Base-by-base conservation (phyloP, 2,329 filamentous ascomycete genomes). In the Sordariomycetes sp. region DNA sequence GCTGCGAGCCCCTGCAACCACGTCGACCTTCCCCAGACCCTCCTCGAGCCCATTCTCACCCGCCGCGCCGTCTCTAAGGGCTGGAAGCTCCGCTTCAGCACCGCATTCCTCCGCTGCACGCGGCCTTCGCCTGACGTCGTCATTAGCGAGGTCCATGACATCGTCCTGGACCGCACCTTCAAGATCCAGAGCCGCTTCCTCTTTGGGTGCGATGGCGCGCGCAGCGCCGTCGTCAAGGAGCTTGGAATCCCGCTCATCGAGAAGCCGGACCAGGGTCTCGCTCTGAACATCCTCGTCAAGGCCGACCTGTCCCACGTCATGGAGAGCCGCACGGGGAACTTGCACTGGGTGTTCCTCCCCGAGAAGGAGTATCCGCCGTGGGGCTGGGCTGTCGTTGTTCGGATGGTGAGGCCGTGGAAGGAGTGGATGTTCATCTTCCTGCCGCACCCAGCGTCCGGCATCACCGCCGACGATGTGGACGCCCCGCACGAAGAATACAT, bases 401-500 rank as follows among this genome's bases (percentile, higher is more conserved):
- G 83, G 24, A 85, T 86, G 82, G 81, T 86, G 5, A 82, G 79
- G 69, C 77, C 82, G 0, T 86, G 82, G 82, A 65, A 78, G 61
- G 79, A 86, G 69, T 87, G 82, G 81, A 74, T 82, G 70, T 79
- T 80, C 52, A 79, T 81, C 59, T 66, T 83, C 18, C 69, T 84
- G 18, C 76, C 79, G 0, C 64, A 65, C 12, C 72, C 71, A 0
- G 71, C 71, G 3, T 65, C 66, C 20, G 69, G 74, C 54, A 61
- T 72, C 12, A 66, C 65, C 1, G 64, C 65, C 59, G 69, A 71
- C 18, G 46, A 50, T 20, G 11, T 50, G 7, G 46, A 50, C 22
- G 76, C 78, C 0, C 71, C 73, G 0, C 61, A 71, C 1, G 77
- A 77, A 7, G 74, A 81, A 64, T 80, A 78, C 61, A 52, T 76